These are phyloP conservation scores for Claviceps monticola DNA, from an alignment of 2,329 filamentous ascomycete species.

Conservation along the genomic window DNA sequence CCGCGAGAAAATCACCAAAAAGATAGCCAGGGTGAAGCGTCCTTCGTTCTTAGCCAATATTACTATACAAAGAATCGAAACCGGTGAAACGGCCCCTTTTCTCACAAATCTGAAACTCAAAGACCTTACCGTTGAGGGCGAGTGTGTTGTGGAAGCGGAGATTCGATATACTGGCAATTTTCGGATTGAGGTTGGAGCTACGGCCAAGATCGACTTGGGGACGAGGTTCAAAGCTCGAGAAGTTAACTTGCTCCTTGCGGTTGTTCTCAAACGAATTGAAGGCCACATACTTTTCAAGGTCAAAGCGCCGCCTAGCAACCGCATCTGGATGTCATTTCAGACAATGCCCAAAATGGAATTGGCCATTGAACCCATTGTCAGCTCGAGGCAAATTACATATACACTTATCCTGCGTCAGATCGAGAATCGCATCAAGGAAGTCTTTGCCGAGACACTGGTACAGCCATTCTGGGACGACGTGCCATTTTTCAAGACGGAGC, in stretches of 20 bases:
- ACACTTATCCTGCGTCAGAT: constrained; percentile 84
- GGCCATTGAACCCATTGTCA: constrained; percentile 90
- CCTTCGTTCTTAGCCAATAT: constrained; percentile 82
- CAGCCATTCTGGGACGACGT: constrained; percentile 93
- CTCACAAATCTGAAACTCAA: constrained; percentile 80
- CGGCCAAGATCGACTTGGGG: constrained; percentile 81
- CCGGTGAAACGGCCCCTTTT: constrained; percentile 74
- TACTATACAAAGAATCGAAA: constrained; percentile 67
- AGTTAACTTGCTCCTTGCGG: constrained; percentile 77
- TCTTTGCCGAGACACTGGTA: constrained; percentile 83
- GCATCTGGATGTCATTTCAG: constrained; percentile 91
- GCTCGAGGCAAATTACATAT: constrained; percentile 89
- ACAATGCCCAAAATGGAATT: constrained; percentile 89
- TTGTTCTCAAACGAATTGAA: constrained; percentile 70
- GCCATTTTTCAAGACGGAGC: constrained; percentile 72
- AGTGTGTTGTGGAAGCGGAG: constrained; percentile 76
- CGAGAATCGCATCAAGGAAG: constrained; percentile 87
- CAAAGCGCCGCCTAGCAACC: constrained; percentile 90
- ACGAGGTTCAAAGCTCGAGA: constrained; percentile 78
- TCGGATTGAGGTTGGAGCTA: constrained; percentile 80
- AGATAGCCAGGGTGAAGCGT: constrained; percentile 86
- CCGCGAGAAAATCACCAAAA: constrained; percentile 80
- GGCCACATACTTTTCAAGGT: constrained; percentile 76
- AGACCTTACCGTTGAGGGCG: constrained; percentile 83
- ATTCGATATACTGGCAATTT: constrained; percentile 83